Conservation (phyloP, 768 basidiomycete species). For the Tylopilus vinaceipallidus region DNA sequence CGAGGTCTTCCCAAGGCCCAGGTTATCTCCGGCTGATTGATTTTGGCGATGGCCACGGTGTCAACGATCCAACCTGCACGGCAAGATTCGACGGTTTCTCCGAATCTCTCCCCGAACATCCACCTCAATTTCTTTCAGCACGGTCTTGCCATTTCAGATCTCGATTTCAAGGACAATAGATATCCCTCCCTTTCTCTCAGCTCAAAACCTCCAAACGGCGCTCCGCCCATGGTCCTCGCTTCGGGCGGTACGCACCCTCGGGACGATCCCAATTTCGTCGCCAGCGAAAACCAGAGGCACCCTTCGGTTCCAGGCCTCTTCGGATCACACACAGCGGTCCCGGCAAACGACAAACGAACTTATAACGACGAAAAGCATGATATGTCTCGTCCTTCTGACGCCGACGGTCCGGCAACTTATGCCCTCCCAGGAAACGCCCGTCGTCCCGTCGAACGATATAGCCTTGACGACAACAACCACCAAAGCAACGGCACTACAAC, state of each 20-base stretch:
- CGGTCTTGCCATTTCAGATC: slow-evolving; percentile 53
- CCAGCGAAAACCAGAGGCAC: slow-evolving; percentile 12
- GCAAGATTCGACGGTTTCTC: slow-evolving; percentile 35
- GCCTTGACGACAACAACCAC: slow-evolving; percentile 42
- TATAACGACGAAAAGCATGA: slow-evolving; percentile 25
- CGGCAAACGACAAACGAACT: slow-evolving; percentile 22
- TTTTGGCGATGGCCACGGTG: slow-evolving; percentile 41
- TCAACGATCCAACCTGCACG: slow-evolving; percentile 48
- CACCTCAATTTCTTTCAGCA: slow-evolving; percentile 48
- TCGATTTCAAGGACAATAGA: slow-evolving; percentile 63
- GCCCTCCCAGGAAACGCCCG: slow-evolving; percentile 43
- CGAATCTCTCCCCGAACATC: slow-evolving; percentile 32
- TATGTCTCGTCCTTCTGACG: slow-evolving; percentile 12
- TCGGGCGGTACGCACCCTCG: slow-evolving; percentile 29
- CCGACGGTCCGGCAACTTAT: slow-evolving; percentile 38
- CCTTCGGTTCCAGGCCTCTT: slow-evolving; percentile 15
- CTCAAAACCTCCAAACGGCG: slow-evolving; percentile 21
- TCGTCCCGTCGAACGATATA: slow-evolving; percentile 51
- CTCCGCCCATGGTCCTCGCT: slow-evolving; percentile 31
- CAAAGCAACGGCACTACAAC: slow-evolving; percentile 17
- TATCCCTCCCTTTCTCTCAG: slow-evolving; percentile 41
- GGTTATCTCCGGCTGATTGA: slow-evolving; percentile 22
- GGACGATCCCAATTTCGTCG: slow-evolving; percentile 10
- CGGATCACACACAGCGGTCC: slow-evolving; percentile 15
- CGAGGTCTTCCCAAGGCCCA: slow-evolving; percentile 13